Conservation (phyloP, 352 stramenopile species). For the Phytopythium cucurbitacearum region DNA sequence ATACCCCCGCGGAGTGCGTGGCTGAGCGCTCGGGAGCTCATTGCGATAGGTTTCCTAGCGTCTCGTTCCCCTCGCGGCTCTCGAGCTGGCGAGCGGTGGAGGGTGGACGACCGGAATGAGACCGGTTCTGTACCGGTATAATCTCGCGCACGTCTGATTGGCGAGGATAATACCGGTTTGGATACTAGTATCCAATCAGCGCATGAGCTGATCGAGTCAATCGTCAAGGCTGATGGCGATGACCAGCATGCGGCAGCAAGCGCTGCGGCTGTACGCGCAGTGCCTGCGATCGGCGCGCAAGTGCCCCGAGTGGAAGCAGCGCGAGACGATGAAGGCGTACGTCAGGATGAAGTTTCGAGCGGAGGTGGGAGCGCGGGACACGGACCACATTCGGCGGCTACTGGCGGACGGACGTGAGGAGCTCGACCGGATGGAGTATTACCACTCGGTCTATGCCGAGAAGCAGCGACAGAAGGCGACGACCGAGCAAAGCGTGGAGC, state of each 20-base stretch:
- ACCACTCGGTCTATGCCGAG: slow-evolving; percentile 73
- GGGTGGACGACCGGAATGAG: slow-evolving; percentile 1
- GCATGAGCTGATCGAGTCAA: not conserved
- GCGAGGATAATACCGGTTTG: not conserved
- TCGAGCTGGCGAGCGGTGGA: not conserved
- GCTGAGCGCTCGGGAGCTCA: slow-evolving; percentile 63
- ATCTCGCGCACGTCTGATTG: not conserved
- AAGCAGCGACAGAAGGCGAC: slow-evolving; percentile 37
- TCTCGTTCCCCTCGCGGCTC: slow-evolving; percentile 3
- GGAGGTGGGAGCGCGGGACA: slow-evolving; percentile 43
- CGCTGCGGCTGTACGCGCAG: slow-evolving; percentile 61
- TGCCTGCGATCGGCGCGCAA: slow-evolving; percentile 71
- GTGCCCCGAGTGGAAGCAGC: slow-evolving; percentile 77
- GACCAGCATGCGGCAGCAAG: slow-evolving; percentile 21
- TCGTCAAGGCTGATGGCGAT: slow-evolving; percentile 1
- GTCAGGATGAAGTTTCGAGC: slow-evolving; percentile 75
- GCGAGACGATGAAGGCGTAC: slow-evolving; percentile 83
- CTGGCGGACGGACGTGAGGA: slow-evolving; percentile 68
- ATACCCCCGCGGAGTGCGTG: slow-evolving; percentile 55
- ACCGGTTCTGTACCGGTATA: not conserved
- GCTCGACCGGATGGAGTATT: slow-evolving; percentile 85
- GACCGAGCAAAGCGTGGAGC: not conserved
- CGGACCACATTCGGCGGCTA: slow-evolving; percentile 44
- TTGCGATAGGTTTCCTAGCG: slow-evolving; percentile 12
- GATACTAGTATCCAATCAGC: slow-evolving; percentile 15